Percentiles rank a stretch among this genome's conserved stretches.
phyloP scores from a whole-genome alignment of 176 grass and related monocot species.

The Guadua angustifolia region DNA sequence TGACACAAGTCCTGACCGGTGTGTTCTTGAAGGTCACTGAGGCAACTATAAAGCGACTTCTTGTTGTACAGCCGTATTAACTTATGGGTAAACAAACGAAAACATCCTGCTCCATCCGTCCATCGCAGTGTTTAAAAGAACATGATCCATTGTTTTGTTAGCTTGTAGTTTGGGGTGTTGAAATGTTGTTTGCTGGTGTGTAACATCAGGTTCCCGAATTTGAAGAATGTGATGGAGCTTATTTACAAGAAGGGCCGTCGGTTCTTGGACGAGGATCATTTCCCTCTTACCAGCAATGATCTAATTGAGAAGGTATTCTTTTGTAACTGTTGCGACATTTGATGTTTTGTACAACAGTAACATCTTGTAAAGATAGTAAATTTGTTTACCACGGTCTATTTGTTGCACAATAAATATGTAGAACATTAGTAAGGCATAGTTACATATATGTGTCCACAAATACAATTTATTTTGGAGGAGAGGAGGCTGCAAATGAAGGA shows the following conservation, averaged over 20 bases:
- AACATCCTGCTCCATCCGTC: conserved; percentile 6
- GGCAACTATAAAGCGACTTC: conserved; percentile 67
- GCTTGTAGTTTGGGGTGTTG: not conserved
- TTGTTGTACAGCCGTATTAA: conserved; percentile 79
- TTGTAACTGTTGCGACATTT: no score
- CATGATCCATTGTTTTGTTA: not conserved
- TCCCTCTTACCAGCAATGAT: conserved; percentile 92
- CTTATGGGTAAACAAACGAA: conserved; percentile 74
- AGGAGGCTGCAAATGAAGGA: no score
- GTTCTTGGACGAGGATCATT: conserved; percentile 61
- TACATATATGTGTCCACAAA: not conserved
- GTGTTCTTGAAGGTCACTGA: conserved; percentile 84
- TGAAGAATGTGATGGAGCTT: conserved; percentile 91
- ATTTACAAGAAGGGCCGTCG: conserved; percentile 84
- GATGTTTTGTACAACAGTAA: no score
- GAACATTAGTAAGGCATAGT: not conserved
- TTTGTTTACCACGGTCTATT: not conserved
- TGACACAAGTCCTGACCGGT: conserved; percentile 67
- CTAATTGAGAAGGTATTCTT: conserved; percentile 82
- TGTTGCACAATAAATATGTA: not conserved
- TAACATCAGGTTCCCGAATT: conserved; percentile 63
- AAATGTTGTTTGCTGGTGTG: not conserved
- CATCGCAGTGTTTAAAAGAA: not conserved
- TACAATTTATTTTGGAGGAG: not conserved
- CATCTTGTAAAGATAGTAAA: not conserved